Percentiles rank a stretch among this genome's conserved stretches.
Evolutionary conservation across 495 filamentous ascomycete genomes (phyloP).

Genomic region (Neurospora africana): DNA sequence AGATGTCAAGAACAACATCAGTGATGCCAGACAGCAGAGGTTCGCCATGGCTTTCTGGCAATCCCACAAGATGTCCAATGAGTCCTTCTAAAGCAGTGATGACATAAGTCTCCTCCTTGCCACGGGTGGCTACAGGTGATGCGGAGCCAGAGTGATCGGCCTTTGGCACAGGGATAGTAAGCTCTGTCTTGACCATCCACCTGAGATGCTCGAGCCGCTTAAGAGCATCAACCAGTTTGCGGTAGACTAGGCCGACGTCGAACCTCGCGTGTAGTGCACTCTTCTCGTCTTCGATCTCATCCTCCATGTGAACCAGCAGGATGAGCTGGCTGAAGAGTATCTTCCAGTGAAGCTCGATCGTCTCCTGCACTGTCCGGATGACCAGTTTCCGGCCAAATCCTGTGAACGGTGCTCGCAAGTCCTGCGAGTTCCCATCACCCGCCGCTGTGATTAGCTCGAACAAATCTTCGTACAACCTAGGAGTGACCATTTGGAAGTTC

Average conservation of each 20-base stretch:
- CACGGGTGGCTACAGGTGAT: conserved; percentile 19
- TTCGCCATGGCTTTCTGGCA: conserved; percentile 25
- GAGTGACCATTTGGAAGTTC: conserved; percentile 41
- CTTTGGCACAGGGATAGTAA: conserved; percentile 30
- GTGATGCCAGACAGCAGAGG: conserved; percentile 37
- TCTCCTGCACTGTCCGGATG: conserved; percentile 68
- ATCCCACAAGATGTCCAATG: conserved; percentile 38
- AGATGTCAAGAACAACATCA: conserved; percentile 44
- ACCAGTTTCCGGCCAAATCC: conserved; percentile 62
- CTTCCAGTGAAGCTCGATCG: conserved; percentile 53
- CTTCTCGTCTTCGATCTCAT: conserved; percentile 56
- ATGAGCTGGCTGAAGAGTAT: conserved; percentile 72
- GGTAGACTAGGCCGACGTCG: conserved; percentile 57
- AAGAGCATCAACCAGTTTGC: conserved; percentile 53
- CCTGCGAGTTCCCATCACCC: conserved; percentile 28
- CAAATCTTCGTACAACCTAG: conserved; percentile 42
- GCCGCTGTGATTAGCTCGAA: conserved; percentile 30
- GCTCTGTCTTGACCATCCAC: conserved; percentile 62
- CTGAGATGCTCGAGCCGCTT: conserved; percentile 64
- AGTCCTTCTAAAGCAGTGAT: conserved; percentile 42
- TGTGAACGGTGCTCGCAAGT: conserved; percentile 40
- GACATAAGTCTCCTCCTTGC: conserved; percentile 26
- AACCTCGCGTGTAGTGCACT: conserved; percentile 47
- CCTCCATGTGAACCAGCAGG: conserved; percentile 72
- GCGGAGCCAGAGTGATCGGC: conserved; percentile 19